These are phyloP conservation scores for Globisporangium irregulare DNA, from an alignment of 352 stramenopile genomes.

Conservation along the genomic window DNA sequence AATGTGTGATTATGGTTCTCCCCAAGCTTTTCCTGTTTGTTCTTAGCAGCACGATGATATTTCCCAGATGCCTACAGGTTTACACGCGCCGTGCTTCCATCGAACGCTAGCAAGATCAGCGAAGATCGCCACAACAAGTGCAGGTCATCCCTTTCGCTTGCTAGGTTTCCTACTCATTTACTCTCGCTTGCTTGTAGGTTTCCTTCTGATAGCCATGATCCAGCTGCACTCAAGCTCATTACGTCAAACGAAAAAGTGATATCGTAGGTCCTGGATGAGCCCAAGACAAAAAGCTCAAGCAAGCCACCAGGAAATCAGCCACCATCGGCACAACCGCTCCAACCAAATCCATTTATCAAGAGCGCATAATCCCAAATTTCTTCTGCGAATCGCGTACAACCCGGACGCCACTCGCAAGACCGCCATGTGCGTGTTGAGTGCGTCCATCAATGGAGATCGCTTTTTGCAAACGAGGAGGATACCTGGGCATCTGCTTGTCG, in stretches of 20 bases:
- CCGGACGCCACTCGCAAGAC: not conserved
- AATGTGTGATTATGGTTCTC: not conserved
- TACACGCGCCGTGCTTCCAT: not conserved
- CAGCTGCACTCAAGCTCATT: not conserved
- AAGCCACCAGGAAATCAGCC: not conserved
- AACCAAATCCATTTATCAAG: not conserved
- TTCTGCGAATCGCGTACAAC: not conserved
- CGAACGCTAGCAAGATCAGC: not conserved
- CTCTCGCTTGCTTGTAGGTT: not conserved
- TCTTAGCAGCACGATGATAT: not conserved
- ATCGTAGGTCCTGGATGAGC: not conserved
- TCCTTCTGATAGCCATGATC: not conserved
- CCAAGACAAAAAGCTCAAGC: not conserved
- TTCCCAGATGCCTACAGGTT: not conserved
- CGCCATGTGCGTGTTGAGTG: not conserved
- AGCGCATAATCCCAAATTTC: not conserved
- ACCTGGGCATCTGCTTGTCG: too few relatives aligned
- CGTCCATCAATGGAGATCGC: not conserved
- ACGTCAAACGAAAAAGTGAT: not conserved
- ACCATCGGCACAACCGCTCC: not conserved
- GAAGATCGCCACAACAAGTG: not conserved
- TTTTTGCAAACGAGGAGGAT: too few relatives aligned
- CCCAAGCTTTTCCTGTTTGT: not conserved
- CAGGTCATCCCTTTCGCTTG: not conserved
- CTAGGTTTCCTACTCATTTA: not conserved